Percentiles rank a stretch among this genome's conserved stretches.
These are phyloP conservation scores for Nemania serpens DNA, from an alignment of 2,329 filamentous ascomycete genomes.

Conservation along the genomic window DNA sequence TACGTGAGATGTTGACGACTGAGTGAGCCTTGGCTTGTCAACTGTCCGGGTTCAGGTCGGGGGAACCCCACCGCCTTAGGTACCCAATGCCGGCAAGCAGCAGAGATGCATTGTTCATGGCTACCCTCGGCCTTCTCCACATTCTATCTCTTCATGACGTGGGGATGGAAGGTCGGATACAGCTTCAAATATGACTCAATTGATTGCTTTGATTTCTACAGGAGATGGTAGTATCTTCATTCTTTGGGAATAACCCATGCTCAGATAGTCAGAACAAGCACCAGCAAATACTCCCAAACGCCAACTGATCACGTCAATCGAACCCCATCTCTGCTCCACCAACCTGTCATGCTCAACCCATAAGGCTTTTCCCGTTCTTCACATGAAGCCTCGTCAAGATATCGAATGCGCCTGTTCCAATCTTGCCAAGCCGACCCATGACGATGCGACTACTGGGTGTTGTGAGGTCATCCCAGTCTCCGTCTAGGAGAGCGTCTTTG, in stretches of 20 bases:
- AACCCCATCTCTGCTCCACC: background rate
- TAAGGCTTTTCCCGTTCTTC: conserved; percentile 49
- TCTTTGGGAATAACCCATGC: conserved; percentile 2
- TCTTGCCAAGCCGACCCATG: conserved; percentile 77
- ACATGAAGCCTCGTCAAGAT: conserved; percentile 69
- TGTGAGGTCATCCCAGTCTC: conserved; percentile 85
- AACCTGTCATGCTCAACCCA: conserved; percentile 23
- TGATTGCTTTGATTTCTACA: conserved; percentile 9
- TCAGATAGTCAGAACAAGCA: background rate
- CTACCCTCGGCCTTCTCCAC: background rate
- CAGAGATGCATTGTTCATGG: too few relatives aligned
- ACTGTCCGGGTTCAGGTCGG: too few relatives aligned
- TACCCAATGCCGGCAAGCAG: too few relatives aligned
- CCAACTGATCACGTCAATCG: conserved; percentile 13
- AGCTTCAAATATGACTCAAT: background rate
- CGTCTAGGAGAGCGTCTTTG: conserved; percentile 87
- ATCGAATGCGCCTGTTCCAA: conserved; percentile 92
- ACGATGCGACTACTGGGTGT: conserved; percentile 89
- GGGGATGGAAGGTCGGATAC: background rate
- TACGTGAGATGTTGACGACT: too few relatives aligned
- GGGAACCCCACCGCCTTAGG: too few relatives aligned
- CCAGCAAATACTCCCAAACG: conserved; percentile 14
- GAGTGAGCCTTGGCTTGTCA: too few relatives aligned
- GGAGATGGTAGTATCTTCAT: background rate
- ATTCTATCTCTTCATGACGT: background rate